Percentiles rank a stretch among this genome's conserved stretches.
Conservation (phyloP, 179 eudicot genomes). For the Corrigiola litoralis region DNA sequence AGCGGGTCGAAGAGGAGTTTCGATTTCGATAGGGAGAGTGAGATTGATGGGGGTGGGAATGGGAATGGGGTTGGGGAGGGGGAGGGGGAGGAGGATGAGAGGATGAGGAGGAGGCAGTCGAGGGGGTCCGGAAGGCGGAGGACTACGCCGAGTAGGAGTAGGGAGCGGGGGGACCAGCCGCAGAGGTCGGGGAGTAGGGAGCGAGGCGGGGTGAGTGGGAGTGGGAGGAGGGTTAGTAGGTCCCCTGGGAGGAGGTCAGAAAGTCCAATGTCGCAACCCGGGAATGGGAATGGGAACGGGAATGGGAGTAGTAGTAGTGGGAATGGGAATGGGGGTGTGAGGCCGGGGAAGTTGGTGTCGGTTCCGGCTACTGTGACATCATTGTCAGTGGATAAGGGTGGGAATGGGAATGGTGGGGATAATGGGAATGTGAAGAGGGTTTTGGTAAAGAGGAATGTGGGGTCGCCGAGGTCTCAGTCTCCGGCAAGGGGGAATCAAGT, state of each 20-base stretch:
- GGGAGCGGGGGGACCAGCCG: slow-evolving; percentile 42
- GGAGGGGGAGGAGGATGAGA: slow-evolving; percentile 37
- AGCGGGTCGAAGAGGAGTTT: slow-evolving; percentile 82
- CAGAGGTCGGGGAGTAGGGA: slow-evolving; percentile 56
- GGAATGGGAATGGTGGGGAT: slow-evolving; percentile 27
- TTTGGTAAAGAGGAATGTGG: slow-evolving; percentile 73
- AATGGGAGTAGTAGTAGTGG: slow-evolving; percentile 2
- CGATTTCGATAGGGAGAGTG: slow-evolving; percentile 66
- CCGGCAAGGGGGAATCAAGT: slow-evolving; percentile 45
- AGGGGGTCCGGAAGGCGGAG: slow-evolving; percentile 50
- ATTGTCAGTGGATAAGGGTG: slow-evolving; percentile 48
- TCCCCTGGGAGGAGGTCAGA: slow-evolving; percentile 83
- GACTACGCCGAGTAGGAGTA: slow-evolving; percentile 69
- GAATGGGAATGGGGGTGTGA: slow-evolving; percentile 18
- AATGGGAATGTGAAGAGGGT: slow-evolving; percentile 52
- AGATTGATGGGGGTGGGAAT: slow-evolving; percentile 9
- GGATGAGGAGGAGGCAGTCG: slow-evolving; percentile 47
- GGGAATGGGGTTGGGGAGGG: slow-evolving; percentile 11
- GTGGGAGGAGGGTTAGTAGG: slow-evolving; percentile 73
- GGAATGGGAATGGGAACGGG: slow-evolving; percentile 4
- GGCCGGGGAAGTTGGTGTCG: slow-evolving; percentile 82
- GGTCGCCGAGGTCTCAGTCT: slow-evolving; percentile 68
- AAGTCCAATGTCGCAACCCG: slow-evolving; percentile 38
- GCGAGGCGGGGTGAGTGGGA: slow-evolving; percentile 51
- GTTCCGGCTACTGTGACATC: slow-evolving; percentile 88